Evolutionary conservation across 495 filamentous ascomycete species (phyloP).

Genomic region (Clavariopsis aquatica): DNA sequence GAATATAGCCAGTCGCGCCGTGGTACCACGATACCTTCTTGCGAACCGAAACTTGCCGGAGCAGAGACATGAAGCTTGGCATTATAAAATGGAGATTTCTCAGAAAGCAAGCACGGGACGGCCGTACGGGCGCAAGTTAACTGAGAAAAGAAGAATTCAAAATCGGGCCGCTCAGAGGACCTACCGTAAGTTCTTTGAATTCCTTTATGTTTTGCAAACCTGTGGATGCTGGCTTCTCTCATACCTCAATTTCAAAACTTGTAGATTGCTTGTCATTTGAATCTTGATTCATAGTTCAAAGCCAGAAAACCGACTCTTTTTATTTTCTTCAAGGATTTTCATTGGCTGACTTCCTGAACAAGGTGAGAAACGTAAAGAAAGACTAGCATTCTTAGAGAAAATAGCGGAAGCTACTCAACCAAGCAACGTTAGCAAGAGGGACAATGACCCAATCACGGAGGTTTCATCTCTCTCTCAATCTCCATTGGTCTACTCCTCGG

Average conservation of each 20-base stretch:
- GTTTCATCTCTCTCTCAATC: background rate
- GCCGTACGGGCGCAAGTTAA: slow-evolving; percentile 24
- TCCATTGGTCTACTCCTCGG: background rate
- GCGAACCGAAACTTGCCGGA: background rate
- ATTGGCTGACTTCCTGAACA: background rate
- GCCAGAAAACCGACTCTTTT: background rate
- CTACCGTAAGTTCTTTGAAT: slow-evolving; percentile 14
- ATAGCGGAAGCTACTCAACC: background rate
- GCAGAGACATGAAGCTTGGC: background rate
- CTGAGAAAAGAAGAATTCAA: slow-evolving; percentile 24
- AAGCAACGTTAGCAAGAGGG: background rate
- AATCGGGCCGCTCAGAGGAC: slow-evolving; percentile 22
- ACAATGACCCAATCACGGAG: no score
- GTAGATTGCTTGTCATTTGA: background rate
- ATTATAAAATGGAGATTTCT: background rate
- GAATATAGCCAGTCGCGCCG: background rate
- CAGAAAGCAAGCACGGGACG: background rate
- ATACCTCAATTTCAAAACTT: background rate
- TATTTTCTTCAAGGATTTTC: background rate
- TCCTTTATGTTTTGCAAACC: background rate
- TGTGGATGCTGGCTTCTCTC: background rate
- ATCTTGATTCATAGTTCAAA: background rate
- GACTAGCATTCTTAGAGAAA: slow-evolving; percentile 17
- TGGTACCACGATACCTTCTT: background rate
- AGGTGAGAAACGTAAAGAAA: slow-evolving; percentile 24